Evolutionary conservation across 352 stramenopile species (phyloP).

Genomic region (Phytophthora megakarya): DNA sequence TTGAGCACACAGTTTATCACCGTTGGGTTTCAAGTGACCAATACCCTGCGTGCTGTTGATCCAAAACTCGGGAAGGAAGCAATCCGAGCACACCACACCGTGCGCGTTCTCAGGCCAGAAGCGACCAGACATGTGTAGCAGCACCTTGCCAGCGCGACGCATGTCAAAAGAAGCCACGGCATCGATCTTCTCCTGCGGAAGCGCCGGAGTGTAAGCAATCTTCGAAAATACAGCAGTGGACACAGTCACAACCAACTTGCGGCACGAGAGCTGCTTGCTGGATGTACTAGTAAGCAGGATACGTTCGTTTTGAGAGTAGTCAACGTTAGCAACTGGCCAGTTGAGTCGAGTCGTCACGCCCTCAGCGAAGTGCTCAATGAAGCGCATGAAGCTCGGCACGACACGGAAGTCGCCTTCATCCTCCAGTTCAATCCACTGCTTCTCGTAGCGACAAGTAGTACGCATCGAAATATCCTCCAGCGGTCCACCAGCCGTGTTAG

Average conservation of each 20-base stretch:
- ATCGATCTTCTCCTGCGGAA: conserved; percentile 60
- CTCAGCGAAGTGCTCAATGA: conserved; percentile 62
- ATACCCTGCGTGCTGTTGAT: conserved; percentile 75
- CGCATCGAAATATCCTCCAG: conserved; percentile 81
- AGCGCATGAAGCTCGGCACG: conserved; percentile 67
- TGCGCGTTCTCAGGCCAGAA: conserved; percentile 81
- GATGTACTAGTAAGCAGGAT: conserved; percentile 64
- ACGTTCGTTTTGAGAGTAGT: conserved; percentile 54
- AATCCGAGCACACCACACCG: conserved; percentile 82
- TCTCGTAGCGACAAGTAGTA: conserved; percentile 80
- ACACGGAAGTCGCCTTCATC: conserved; percentile 83
- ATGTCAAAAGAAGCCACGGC: conserved; percentile 76
- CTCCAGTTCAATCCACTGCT: conserved; percentile 83
- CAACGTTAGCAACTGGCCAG: conserved; percentile 61
- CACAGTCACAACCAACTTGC: conserved; percentile 72
- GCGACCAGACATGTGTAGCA: conserved; percentile 65
- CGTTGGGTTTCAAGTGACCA: conserved; percentile 61
- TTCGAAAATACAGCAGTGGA: conserved; percentile 78
- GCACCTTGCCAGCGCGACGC: conserved; percentile 74
- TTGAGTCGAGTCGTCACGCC: conserved; percentile 55
- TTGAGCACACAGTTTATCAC: conserved; percentile 41
- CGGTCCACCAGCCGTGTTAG: conserved; percentile 74
- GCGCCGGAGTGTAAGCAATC: conserved; percentile 65
- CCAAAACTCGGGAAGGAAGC: conserved; percentile 87
- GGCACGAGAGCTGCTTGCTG: conserved; percentile 64